These are phyloP conservation scores for Lachancea sp. DNA, from an alignment of 805 yeast species.

Conservation along the genomic window DNA sequence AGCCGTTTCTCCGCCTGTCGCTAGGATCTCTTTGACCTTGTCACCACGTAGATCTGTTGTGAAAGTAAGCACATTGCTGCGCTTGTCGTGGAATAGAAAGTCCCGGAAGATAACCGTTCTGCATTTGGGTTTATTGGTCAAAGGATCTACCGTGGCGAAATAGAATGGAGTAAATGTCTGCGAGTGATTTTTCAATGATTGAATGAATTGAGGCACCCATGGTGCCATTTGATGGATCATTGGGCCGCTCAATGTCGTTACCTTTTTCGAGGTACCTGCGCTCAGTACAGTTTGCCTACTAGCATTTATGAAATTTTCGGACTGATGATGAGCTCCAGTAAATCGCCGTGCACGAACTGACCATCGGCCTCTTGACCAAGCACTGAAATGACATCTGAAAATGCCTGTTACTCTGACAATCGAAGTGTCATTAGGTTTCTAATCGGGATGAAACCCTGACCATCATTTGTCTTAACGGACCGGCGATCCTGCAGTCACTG, in stretches of 20 bases:
- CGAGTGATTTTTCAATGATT: constrained; percentile 45
- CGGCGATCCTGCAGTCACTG: constrained; percentile 16
- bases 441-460: too few species aligned
- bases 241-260: not conserved
- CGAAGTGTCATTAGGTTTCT: too few species aligned
- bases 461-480: not conserved
- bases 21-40: constrained; percentile 48
- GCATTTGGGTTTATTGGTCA: constrained; percentile 47
- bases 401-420: too few species aligned
- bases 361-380: not conserved
- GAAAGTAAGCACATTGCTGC: constrained; percentile 60
- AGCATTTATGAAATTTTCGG: constrained; percentile 5
- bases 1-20: constrained; percentile 34
- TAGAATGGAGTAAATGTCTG: constrained; percentile 56
- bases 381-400: too few species aligned
- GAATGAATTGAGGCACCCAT: constrained; percentile 64
- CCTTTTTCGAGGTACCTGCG: not conserved
- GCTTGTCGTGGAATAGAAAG: constrained; percentile 62
- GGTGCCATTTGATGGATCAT: constrained; percentile 52
- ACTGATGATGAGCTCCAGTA: not conserved
- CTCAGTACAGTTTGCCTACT: not conserved
- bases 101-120: constrained; percentile 71
- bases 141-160: constrained; percentile 58
- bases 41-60: constrained; percentile 67
- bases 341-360: not conserved